These are phyloP conservation scores for Trapa bicornis DNA, from an alignment of 345 rosid genomes.

Conservation along the genomic window DNA sequence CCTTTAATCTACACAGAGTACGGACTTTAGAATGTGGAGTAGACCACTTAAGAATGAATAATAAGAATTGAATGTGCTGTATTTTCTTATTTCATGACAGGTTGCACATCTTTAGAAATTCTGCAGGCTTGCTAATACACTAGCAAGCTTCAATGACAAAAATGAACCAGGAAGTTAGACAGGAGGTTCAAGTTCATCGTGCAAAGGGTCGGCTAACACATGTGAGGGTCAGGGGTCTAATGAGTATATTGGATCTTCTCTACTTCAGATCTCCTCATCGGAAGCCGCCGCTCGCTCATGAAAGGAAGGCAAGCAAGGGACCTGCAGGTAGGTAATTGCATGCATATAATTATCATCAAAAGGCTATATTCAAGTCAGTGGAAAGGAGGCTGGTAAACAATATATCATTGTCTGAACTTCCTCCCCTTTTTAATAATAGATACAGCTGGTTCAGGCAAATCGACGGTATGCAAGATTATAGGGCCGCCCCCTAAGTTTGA, in stretches of 20 bases:
- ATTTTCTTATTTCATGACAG: background rate
- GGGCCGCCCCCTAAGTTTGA: background rate
- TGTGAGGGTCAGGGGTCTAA: conserved; percentile 34
- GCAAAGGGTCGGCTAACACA: conserved; percentile 20
- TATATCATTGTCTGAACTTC: background rate
- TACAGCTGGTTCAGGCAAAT: background rate
- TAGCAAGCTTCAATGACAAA: conserved; percentile 14
- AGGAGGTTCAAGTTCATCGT: conserved; percentile 9
- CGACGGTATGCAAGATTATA: background rate
- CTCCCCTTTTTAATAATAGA: background rate
- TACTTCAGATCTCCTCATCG: conserved; percentile 16
- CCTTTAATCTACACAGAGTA: background rate
- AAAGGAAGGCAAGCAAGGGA: conserved; percentile 12
- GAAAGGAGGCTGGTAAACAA: background rate
- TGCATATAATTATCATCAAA: background rate
- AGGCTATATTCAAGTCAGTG: background rate
- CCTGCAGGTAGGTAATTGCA: conserved; percentile 21
- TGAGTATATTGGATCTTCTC: conserved; percentile 27
- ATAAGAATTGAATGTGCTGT: background rate
- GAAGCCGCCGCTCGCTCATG: conserved; percentile 19
- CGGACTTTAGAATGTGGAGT: no score
- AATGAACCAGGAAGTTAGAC: conserved; percentile 13
- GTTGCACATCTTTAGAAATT: background rate
- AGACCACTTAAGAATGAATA: no score
- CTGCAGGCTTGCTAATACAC: background rate